Base-by-base conservation (phyloP, 352 stramenopile species). In the Globisporangium rhizosaccharum region DNA sequence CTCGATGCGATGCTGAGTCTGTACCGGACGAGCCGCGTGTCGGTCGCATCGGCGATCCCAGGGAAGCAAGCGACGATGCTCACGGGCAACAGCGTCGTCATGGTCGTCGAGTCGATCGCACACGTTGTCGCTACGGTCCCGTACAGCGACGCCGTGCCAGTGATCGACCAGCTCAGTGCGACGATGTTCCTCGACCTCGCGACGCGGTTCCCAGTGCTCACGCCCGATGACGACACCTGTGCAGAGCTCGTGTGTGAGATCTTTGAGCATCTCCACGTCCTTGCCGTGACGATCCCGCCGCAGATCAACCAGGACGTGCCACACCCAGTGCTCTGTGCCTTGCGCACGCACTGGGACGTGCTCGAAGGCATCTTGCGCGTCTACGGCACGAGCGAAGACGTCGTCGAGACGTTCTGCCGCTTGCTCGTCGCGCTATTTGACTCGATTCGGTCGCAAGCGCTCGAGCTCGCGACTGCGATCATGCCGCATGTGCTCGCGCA, bases 101-200 rank as follows among this genome's bases (percentile, higher is more conserved):
- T 92, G 30, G 75, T 91, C 23, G 79, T 91, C 17, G 83, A 91
- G 51, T 85, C 81, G 0, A 66, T 92, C 37, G 81, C 79, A n/a
- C 61, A 85, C 59, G 66, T 90, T 17, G 64, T 89, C 20, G 72
- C 73, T 0, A 84, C 69, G 3, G 76, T 90, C n/a, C 63, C 73
- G 3, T 92, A 92, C 66, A 76, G 79, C 39, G 79, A 90, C 46
- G 79, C 81, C 0, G 47, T 79, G 6, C 70, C 76, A 0, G 67
- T 91, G 10, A 63, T 92, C n/a, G 72, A 92, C 15, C 66, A 87
- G 52, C 61, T 92, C 20, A 73, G 72, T 41, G 39, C 65, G 2
- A 78, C 81, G 57, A 88, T 90, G 77, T 89, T 92, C 52, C 56
- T 75, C 25, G 76, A 88, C 56, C 66, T 90, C 48, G 53, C 72